Evolutionary conservation across 495 filamentous ascomycete genomes (phyloP).

Genomic region (Penicillium antarcticum): DNA sequence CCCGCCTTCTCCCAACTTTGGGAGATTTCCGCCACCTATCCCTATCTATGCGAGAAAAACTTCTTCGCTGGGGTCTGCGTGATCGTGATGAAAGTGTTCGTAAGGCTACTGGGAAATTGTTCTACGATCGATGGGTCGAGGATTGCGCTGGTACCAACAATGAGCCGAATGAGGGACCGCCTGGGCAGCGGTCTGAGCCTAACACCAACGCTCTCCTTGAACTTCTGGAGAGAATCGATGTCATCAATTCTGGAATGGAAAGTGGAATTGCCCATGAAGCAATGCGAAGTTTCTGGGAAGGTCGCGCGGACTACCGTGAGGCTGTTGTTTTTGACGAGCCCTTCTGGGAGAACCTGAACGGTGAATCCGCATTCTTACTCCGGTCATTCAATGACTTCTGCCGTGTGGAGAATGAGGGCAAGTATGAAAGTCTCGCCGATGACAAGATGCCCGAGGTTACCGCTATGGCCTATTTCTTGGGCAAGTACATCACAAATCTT

Average conservation of each 20-base stretch:
- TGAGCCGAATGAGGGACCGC: conserved; percentile 40
- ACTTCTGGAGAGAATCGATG: conserved; percentile 88
- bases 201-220: conserved; percentile 77
- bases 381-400: conserved; percentile 95
- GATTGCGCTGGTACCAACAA: conserved; percentile 71
- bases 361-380: conserved; percentile 82
- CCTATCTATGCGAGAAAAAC: conserved; percentile 91
- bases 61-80: conserved; percentile 90
- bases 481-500: conserved; percentile 73
- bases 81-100: conserved; percentile 94
- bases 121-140: conserved; percentile 93
- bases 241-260: conserved; percentile 85
- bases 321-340: conserved; percentile 74
- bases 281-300: conserved; percentile 94
- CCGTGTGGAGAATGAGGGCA: conserved; percentile 62
- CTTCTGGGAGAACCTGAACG: conserved; percentile 84
- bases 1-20: conserved; percentile 79
- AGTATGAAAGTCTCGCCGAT: conserved; percentile 69
- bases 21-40: conserved; percentile 96
- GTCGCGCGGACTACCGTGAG: conserved; percentile 85
- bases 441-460: conserved; percentile 96
- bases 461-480: conserved; percentile 76
- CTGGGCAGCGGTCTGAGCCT: conserved; percentile 53
- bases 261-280: conserved; percentile 87
- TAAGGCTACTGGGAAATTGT: conserved; percentile 84